Conservation (phyloP, 2,329 filamentous ascomycete species). For the Didymella glomerata region DNA sequence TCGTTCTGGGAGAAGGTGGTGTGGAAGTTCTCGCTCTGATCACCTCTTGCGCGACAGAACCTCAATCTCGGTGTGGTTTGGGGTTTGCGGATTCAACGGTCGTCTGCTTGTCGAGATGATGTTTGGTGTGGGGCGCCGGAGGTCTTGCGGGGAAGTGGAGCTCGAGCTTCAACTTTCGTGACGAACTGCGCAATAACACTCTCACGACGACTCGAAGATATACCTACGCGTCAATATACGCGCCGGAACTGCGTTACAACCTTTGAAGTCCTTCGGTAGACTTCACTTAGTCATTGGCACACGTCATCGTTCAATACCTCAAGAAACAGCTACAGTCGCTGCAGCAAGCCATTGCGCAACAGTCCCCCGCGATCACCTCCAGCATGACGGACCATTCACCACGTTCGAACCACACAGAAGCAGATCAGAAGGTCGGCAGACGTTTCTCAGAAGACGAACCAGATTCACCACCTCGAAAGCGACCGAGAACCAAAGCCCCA, state of each 20-base stretch:
- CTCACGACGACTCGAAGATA: background rate
- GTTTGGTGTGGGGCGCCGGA: constrained; percentile 27
- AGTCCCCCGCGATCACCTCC: too few relatives aligned
- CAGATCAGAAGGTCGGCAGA: constrained; percentile 18
- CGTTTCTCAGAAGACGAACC: constrained; percentile 21
- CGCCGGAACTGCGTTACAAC: background rate
- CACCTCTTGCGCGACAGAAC: background rate
- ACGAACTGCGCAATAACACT: background rate
- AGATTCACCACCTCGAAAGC: constrained; percentile 39
- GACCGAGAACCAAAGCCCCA: constrained; percentile 48
- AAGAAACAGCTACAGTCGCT: too few relatives aligned
- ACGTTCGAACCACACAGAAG: background rate
- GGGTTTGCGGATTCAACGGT: background rate
- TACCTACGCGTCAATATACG: constrained; percentile 8
- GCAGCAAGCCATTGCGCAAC: background rate
- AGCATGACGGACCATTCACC: background rate
- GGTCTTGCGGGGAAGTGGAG: constrained; percentile 27
- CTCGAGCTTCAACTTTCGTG: constrained; percentile 12
- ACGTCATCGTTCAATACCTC: background rate
- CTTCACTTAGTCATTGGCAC: background rate
- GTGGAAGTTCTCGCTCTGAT: background rate
- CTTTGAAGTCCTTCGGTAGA: background rate
- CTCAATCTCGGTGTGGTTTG: background rate
- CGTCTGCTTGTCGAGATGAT: constrained; percentile 6
- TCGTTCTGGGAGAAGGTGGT: background rate